phyloP scores from a whole-genome alignment of 2,329 filamentous ascomycete genomes.

The Exophiala phaeomuriformis region DNA sequence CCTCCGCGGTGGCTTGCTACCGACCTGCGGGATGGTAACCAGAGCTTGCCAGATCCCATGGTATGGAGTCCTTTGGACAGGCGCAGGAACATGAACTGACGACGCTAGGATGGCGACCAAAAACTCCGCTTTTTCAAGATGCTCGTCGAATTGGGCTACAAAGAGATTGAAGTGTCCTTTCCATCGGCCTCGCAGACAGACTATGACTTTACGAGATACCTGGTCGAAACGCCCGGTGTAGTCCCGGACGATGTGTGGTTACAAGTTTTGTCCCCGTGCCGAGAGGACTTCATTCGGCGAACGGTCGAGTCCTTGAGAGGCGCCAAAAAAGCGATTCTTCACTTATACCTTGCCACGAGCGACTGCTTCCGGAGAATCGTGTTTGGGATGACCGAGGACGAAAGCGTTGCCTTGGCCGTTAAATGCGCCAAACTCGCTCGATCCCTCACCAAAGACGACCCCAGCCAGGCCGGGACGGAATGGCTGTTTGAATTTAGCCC shows the following conservation, averaged over 20 bases:
- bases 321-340: conserved; percentile 86
- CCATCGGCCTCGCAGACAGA: conserved; percentile 91
- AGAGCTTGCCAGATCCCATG: conserved; percentile 90
- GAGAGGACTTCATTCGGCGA: conserved; percentile 79
- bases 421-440: conserved; percentile 79
- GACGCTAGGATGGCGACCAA: conserved; percentile 72
- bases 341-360: conserved; percentile 93
- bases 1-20: conserved; percentile 86
- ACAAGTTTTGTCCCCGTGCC: conserved; percentile 86
- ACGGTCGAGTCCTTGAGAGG: conserved; percentile 85
- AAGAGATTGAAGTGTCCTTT: conserved; percentile 95
- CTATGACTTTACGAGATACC: conserved; percentile 84
- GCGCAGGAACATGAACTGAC: too few relatives aligned
- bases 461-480: conserved; percentile 49
- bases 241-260: conserved; percentile 85
- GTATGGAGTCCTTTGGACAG: conserved; percentile 41
- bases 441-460: conserved; percentile 78
- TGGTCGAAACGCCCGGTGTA: conserved; percentile 75
- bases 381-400: conserved; percentile 76
- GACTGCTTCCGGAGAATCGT: conserved; percentile 90
- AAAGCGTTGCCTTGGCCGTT: conserved; percentile 74
- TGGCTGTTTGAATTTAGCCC: conserved; percentile 47
- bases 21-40: conserved; percentile 85
- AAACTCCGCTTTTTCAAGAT: conserved; percentile 95
- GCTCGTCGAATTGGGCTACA: conserved; percentile 86